Evolutionary conservation across 768 basidiomycete species (phyloP), one percentile per base, ranked within the genome.

Genomic region (Russula virescens): DNA sequence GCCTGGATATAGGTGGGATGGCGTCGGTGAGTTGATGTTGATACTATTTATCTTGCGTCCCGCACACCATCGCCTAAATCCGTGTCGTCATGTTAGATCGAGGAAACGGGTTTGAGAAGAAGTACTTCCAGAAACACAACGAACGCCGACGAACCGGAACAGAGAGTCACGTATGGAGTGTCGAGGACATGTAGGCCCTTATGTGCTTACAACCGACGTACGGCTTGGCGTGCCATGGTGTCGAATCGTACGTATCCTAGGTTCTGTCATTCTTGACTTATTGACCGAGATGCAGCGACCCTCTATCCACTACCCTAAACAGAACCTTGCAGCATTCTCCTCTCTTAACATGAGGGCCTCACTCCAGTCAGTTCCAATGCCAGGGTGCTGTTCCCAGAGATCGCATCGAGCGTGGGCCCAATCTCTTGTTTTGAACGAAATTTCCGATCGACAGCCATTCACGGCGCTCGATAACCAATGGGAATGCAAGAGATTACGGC

Each of bases 1-100:
- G 66, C 97, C 97, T 26, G 97, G 97, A 0, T 93, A 94, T 73
- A 81, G 96, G 71, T 99, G 97, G 97, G 97, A 99, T 72, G 97
- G 97, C 31, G 97, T 98, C 66, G 95, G 95, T 93, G 65, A 66
- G 82, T 78, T 11, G 58, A 21, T 50, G 26, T n/a, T 11, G 58
- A 21, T 50, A 23, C 21, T 23, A 54, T 31, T 38, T 38, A 5
- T 43, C 54, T 49, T 55, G 16, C 5, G 18, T 58, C 2, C 21
- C 25, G 18, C 47, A 54, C 56, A 50, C 25, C 68, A 18, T 23
- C 11, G 40, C 8, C 38, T 56, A 60, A 16, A 63, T 52, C 43
- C 34, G 34, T 47, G 49, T 58, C 58, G 14, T 59, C 56, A 18
- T 11, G 10, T 11, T 67, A 94, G 94, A 98, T 72, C 83, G 94